These are phyloP conservation scores for Nothophoma quercina DNA, from an alignment of 2,329 filamentous ascomycete genomes.

Conservation along the genomic window DNA sequence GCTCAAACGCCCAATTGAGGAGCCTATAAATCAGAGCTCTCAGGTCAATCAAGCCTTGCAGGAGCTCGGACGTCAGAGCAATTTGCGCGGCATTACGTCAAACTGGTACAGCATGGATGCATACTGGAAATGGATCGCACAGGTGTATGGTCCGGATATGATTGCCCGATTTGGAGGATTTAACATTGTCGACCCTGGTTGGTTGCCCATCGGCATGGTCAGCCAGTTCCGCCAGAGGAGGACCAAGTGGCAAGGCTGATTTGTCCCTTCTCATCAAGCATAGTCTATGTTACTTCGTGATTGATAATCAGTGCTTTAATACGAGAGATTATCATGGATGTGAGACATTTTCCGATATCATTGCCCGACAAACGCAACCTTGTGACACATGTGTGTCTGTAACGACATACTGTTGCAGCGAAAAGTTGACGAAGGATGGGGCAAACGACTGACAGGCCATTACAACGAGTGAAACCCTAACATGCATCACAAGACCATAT, in stretches of 20 bases:
- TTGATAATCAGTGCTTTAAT: background rate
- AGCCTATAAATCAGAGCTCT: conserved; percentile 28
- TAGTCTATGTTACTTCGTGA: conserved; percentile 10
- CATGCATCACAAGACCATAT: too few species aligned
- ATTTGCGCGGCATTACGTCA: conserved; percentile 32
- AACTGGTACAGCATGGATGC: conserved; percentile 40
- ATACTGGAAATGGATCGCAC: conserved; percentile 49
- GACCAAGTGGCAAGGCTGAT: conserved; percentile 45
- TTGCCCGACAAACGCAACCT: too few species aligned
- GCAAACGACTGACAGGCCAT: too few species aligned
- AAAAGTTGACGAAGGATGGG: too few species aligned
- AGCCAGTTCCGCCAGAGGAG: conserved; percentile 43
- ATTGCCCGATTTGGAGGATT: conserved; percentile 44
- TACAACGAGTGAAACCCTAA: too few species aligned
- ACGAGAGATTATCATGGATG: background rate
- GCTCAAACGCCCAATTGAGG: conserved; percentile 30
- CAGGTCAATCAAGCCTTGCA: conserved; percentile 32
- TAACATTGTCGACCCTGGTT: conserved; percentile 42
- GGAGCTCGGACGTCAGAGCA: conserved; percentile 29
- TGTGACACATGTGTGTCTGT: too few species aligned
- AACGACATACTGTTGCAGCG: too few species aligned
- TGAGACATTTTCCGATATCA: too few species aligned
- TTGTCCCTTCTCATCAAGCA: too few species aligned
- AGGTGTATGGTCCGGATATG: conserved; percentile 49
- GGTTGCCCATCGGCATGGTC: conserved; percentile 49